These are phyloP conservation scores for Chlamydomonas incerta DNA, from an alignment of 139 green algal species.

Conservation along the genomic window DNA sequence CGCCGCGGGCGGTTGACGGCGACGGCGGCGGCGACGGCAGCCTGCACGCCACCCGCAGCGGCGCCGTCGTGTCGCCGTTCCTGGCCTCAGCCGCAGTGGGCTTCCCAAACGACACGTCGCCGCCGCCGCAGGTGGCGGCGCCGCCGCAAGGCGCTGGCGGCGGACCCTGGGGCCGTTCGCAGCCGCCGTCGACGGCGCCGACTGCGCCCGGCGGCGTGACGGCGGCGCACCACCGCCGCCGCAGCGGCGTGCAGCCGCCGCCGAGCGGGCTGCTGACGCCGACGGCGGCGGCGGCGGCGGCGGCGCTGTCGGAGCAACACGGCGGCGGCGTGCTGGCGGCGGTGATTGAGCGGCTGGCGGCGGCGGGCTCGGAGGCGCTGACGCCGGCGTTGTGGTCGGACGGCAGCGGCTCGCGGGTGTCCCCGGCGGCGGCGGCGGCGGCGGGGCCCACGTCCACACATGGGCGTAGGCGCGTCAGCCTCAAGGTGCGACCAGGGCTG, in stretches of 20 bases:
- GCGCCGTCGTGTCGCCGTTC: neutral
- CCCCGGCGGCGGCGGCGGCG: neutral
- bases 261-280: neutral
- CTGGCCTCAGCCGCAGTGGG: neutral
- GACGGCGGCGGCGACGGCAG: neutral
- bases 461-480: too few species aligned
- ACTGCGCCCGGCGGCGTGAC: neutral
- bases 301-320: neutral
- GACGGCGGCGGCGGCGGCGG: too few species aligned
- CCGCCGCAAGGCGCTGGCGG: neutral
- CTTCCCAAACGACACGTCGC: neutral
- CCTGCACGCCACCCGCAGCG: neutral
- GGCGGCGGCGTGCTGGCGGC: neutral
- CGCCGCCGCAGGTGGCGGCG: neutral
- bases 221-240: neutral
- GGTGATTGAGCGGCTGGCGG: neutral
- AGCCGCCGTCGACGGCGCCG: neutral
- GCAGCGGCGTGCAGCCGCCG: too few species aligned
- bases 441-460: neutral
- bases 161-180: neutral
- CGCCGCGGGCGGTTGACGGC: neutral
- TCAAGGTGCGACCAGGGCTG: neutral
- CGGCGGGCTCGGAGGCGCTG: constrained; percentile 2
- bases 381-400: neutral
- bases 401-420: neutral